These are phyloP conservation scores for Claviceps digitariae DNA, from an alignment of 2,329 filamentous ascomycete species.

Conservation along the genomic window DNA sequence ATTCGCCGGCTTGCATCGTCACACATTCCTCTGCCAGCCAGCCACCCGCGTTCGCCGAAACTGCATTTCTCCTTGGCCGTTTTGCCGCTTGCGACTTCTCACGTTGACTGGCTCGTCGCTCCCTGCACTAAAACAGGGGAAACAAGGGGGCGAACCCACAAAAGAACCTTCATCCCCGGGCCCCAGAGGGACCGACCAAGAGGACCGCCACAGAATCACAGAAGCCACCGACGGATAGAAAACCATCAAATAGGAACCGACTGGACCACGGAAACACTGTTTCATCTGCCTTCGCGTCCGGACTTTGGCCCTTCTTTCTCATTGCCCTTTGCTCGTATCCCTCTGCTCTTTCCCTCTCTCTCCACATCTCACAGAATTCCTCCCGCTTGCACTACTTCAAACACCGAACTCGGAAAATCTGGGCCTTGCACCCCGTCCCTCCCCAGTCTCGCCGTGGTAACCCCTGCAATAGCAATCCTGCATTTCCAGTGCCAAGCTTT, in stretches of 20 bases:
- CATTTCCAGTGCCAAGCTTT: neutral
- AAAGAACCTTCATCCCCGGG: neutral
- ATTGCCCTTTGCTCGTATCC: neutral
- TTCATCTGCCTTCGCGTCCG: neutral
- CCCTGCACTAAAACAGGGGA: neutral
- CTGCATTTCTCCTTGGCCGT: neutral
- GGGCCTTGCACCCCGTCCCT: neutral
- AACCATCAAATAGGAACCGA: neutral
- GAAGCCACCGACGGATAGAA: neutral
- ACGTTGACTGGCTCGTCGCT: slow-evolving; percentile 1
- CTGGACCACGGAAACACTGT: neutral
- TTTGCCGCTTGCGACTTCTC: neutral
- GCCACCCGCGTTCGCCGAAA: neutral
- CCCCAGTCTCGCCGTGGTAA: neutral
- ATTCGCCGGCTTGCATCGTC: neutral
- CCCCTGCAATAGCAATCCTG: neutral
- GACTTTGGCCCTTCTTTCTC: neutral
- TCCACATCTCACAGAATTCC: neutral
- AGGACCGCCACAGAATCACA: neutral
- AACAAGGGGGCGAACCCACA: neutral
- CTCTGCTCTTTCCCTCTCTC: neutral
- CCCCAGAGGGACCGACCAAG: too few relatives aligned
- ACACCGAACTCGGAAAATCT: neutral
- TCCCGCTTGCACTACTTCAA: neutral
- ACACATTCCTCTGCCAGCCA: neutral